Percentiles rank a stretch among this genome's conserved stretches.
phyloP scores from a whole-genome alignment of 1,139 yeast species.

The Candida sp. region DNA sequence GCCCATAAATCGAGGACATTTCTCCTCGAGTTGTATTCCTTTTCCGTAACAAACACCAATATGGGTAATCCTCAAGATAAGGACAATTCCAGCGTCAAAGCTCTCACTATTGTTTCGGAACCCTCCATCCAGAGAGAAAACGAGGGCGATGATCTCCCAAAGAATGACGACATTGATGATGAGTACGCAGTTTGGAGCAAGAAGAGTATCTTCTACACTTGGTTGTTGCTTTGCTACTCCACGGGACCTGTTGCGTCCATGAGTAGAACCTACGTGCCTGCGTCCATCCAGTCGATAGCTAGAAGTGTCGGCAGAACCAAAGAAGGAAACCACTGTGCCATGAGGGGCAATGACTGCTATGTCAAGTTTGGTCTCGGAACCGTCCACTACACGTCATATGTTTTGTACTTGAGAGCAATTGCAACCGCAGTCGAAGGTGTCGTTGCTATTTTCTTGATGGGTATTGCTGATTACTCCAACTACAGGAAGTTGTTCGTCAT shows the following conservation, averaged over 20 bases:
- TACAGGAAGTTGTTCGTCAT: conserved; percentile 38
- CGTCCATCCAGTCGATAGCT: conserved; percentile 45
- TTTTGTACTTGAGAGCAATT: conserved; percentile 41
- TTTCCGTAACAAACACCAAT: not conserved
- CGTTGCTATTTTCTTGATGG: conserved; percentile 41
- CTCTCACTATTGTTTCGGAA: not conserved
- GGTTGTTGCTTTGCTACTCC: conserved; percentile 32
- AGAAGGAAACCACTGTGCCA: conserved; percentile 27
- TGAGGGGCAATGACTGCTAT: conserved; percentile 42
- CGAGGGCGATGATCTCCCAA: not conserved
- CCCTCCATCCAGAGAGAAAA: not conserved
- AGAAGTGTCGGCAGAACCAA: conserved; percentile 32
- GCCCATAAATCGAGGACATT: not conserved
- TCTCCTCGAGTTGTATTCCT: not conserved
- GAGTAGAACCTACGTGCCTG: conserved; percentile 48
- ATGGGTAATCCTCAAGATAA: not conserved
- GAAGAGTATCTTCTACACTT: conserved; percentile 26
- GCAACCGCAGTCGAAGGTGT: conserved; percentile 45
- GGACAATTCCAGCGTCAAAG: not conserved
- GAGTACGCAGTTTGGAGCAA: conserved; percentile 18
- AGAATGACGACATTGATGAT: not conserved
- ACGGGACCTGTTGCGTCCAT: conserved; percentile 49
- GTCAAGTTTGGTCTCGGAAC: conserved; percentile 38
- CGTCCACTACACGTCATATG: conserved; percentile 42
- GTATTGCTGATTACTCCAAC: conserved; percentile 48